These are phyloP conservation scores for Helichrysum umbraculigerum DNA, from an alignment of 129 eudicot species.

Conservation along the genomic window DNA sequence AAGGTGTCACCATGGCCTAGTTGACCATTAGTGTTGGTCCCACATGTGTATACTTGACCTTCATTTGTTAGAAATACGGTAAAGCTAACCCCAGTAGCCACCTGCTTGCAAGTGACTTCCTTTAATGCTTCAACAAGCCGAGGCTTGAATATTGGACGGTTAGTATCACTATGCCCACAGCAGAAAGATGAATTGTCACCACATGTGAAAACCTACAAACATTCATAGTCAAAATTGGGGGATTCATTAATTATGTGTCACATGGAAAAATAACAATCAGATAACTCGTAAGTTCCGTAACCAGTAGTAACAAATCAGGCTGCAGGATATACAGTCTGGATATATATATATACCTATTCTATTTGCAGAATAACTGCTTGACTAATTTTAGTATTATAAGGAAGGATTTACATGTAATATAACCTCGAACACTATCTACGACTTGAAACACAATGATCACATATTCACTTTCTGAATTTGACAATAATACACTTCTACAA, in stretches of 20 bases:
- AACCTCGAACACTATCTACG: not conserved
- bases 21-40: conserved; percentile 79
- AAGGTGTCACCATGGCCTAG: conserved; percentile 89
- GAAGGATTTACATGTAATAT: not conserved
- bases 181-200: conserved; percentile 95
- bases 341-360: not conserved
- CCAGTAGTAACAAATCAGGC: not conserved
- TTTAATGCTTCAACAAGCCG: conserved; percentile 74
- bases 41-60: conserved; percentile 89
- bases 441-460: not conserved
- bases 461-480: not conserved
- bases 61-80: conserved; percentile 76
- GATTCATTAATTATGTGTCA: not conserved
- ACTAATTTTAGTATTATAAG: not conserved
- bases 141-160: conserved; percentile 80
- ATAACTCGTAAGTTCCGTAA: not conserved
- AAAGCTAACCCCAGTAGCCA: conserved; percentile 91
- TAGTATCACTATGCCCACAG: conserved; percentile 85
- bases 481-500: not conserved
- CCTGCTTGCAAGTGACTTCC: conserved; percentile 82
- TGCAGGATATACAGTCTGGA: not conserved
- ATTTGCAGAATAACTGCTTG: not conserved
- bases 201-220: conserved; percentile 87
- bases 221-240: not conserved
- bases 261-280: not conserved